Evolutionary conservation across 805 yeast species (phyloP), one percentile per base, ranked within the genome.

Genomic region (Schwanniomyces vanrijiae): DNA sequence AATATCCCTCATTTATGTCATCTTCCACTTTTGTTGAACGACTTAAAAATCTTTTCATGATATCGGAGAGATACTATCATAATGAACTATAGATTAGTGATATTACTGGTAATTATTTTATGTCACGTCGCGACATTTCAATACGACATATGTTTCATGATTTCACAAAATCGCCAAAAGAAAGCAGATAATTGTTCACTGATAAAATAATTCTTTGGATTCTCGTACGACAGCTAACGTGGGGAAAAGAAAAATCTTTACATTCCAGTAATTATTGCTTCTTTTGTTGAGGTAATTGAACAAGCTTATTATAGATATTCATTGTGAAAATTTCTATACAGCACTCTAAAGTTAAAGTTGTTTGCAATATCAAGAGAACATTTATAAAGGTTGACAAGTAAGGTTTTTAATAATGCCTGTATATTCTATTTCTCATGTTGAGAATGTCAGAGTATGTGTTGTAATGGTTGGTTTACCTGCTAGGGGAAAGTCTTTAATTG

Each of bases 401-500:
- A 21, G 10, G 7, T 19, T 16, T 14, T 8, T 13, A 25, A 47
- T 2, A 19, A 79, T 80, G 84, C 83, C 83, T n/a, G 80, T 78
- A 10, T 78, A 78, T 56, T 71, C 81, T 10, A 72, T 80, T 31
- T 75, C 82, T 20, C 83, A 80, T 51, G 84, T 83, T 29, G 88
- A 83, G 56, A 85, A 86, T 60, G 77, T 86, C 44, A 77, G 90
- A 52, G 83, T 89, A 24, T 89, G 96, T 71, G 96, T 89, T 35
- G 84, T 89, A 16, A 87, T 89, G 88, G 94, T 88, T 33, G 96
- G 96, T 1, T 69, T 87, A 34, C 95, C 95, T 10, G 92, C 94
- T 11, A 79, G 98, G 47, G 99, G 99, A 3, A 94, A 94, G 66
- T 87, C 96, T 3, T 84, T 90, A 65, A 92, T 94, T 52, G 90